A percentile compares a stretch with the other conserved stretches of the same genome.
Conservation (phyloP, 805 yeast genomes). For the Ogataea dorogensis region DNA sequence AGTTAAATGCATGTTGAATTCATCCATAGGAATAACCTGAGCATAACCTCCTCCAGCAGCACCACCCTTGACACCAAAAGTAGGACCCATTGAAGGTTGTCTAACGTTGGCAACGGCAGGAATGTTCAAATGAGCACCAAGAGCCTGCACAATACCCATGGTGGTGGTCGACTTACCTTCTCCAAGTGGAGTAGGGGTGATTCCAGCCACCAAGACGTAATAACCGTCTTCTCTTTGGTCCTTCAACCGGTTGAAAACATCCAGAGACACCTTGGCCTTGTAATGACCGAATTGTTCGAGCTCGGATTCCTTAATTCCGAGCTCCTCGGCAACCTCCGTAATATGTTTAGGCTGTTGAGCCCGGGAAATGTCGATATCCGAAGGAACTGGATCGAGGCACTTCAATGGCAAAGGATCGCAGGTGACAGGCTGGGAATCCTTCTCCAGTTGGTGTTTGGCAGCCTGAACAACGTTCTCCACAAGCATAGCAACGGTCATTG, state of each 20-base stretch:
- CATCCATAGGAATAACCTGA: conserved; percentile 87
- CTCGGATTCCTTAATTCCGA: conserved; percentile 65
- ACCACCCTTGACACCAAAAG: conserved; percentile 86
- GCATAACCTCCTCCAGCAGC: conserved; percentile 92
- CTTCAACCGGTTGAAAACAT: conserved; percentile 59
- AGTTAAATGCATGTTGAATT: conserved; percentile 80
- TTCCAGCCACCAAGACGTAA: conserved; percentile 76
- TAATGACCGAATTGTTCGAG: conserved; percentile 73
- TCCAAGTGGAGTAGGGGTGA: conserved; percentile 83
- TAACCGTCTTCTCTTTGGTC: conserved; percentile 61
- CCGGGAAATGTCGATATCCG: conserved; percentile 76
- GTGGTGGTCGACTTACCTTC: conserved; percentile 87
- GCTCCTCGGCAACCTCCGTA: conserved; percentile 63
- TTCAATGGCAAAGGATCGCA: conserved; percentile 57
- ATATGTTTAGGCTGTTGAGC: conserved; percentile 72
- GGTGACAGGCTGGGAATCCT: conserved; percentile 32
- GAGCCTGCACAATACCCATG: conserved; percentile 76
- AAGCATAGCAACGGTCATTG: conserved; percentile 86
- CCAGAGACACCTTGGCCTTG: conserved; percentile 72
- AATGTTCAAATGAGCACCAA: conserved; percentile 69
- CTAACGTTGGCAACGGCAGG: conserved; percentile 78
- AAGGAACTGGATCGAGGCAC: conserved; percentile 68
- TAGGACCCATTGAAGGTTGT: conserved; percentile 89
- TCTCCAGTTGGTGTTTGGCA: conserved; percentile 47
- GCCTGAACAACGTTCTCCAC: conserved; percentile 69